Percentiles rank a stretch among this genome's conserved stretches.
phyloP scores from a whole-genome alignment of 2,329 filamentous ascomycete species.

The Cytospora paraplurivora region DNA sequence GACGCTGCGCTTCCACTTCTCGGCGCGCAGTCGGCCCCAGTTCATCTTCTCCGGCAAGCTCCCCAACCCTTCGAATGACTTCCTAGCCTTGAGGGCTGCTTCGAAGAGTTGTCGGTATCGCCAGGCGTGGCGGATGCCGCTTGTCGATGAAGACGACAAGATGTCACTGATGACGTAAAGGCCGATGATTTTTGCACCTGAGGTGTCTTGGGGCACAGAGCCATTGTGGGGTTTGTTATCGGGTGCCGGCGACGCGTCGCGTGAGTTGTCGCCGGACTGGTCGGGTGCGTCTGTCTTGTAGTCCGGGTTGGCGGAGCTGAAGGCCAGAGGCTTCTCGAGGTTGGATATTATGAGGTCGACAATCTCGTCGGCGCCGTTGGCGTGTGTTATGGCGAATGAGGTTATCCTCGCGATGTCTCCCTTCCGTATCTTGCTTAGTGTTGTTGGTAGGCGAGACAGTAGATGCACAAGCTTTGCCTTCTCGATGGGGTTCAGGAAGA shows the following conservation, averaged over 20 bases:
- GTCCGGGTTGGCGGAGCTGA: slow-evolving; percentile 69
- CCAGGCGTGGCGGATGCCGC: slow-evolving; percentile 81
- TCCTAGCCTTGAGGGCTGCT: slow-evolving; percentile 64
- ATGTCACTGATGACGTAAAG: slow-evolving; percentile 80
- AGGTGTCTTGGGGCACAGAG: slow-evolving; percentile 56
- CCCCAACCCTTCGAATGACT: slow-evolving; percentile 76
- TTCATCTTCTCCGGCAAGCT: slow-evolving; percentile 68
- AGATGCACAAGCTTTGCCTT: slow-evolving; percentile 84
- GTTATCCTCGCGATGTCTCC: slow-evolving; percentile 86
- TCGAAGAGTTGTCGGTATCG: slow-evolving; percentile 83
- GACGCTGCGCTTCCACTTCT: slow-evolving; percentile 83
- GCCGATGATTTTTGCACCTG: slow-evolving; percentile 74
- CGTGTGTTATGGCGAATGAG: slow-evolving; percentile 85
- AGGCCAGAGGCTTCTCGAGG: slow-evolving; percentile 73
- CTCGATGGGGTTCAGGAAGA: slow-evolving; percentile 78
- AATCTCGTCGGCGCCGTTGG: slow-evolving; percentile 86
- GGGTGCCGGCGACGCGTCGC: slow-evolving; percentile 40
- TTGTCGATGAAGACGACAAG: slow-evolving; percentile 73
- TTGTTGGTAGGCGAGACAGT: slow-evolving; percentile 78
- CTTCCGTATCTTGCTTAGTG: slow-evolving; percentile 72
- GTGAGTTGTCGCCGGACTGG: slow-evolving; percentile 38
- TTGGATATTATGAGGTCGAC: slow-evolving; percentile 88
- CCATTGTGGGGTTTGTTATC: slow-evolving; percentile 48
- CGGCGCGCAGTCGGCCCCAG: slow-evolving; percentile 80
- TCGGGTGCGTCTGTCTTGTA: slow-evolving; percentile 45